These are phyloP conservation scores for Suhomyces terraborum DNA, from an alignment of 1,139 yeast genomes.

Conservation along the genomic window DNA sequence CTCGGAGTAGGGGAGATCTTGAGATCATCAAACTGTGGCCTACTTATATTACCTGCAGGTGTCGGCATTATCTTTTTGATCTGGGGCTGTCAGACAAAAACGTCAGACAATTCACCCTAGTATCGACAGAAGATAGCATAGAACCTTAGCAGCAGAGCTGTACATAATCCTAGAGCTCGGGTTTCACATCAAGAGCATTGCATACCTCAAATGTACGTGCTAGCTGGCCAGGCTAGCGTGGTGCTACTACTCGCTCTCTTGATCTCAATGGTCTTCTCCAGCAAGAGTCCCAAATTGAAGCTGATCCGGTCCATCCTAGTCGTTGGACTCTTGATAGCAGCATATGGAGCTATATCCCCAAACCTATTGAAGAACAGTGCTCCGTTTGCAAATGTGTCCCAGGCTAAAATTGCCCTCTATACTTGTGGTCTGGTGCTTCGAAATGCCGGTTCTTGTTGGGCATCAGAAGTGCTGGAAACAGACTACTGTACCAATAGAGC, in stretches of 20 bases:
- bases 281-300: not conserved
- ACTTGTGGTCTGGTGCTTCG: constrained; percentile 32
- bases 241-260: constrained; percentile 6
- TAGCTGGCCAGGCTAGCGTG: constrained; percentile 4
- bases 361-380: constrained; percentile 36
- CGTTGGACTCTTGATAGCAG: constrained; percentile 17
- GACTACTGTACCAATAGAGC: constrained; percentile 30
- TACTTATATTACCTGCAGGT: not conserved
- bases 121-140: no score
- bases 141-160: no score
- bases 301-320: constrained; percentile 3
- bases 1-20: not conserved
- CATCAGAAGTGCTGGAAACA: constrained; percentile 10
- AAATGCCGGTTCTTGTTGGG: constrained; percentile 4
- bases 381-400: constrained; percentile 36
- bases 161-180: no score
- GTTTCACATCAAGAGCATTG: not conserved
- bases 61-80: constrained; percentile 10
- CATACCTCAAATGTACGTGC: constrained; percentile 1
- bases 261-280: constrained; percentile 3
- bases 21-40: not conserved
- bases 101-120: not conserved
- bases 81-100: not conserved
- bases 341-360: constrained; percentile 26
- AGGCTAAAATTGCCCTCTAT: constrained; percentile 31